Evolutionary conservation across 805 yeast genomes (phyloP).

Genomic region (Tetrapisispora taiwanensis): DNA sequence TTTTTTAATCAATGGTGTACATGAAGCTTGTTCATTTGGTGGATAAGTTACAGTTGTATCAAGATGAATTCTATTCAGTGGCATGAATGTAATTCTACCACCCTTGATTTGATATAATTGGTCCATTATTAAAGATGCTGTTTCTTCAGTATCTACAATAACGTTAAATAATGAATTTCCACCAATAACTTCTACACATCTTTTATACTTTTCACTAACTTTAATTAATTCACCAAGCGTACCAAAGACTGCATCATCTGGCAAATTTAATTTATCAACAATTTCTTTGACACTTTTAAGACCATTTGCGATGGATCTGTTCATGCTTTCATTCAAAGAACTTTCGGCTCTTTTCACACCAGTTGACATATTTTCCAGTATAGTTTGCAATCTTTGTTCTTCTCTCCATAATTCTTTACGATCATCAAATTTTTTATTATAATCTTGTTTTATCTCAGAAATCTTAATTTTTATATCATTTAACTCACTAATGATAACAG

Average conservation of each 20-base stretch:
- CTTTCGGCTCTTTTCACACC: slow-evolving; percentile 51
- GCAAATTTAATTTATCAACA: slow-evolving; percentile 45
- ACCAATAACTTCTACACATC: slow-evolving; percentile 83
- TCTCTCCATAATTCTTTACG: slow-evolving; percentile 72
- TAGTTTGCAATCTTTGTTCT: slow-evolving; percentile 54
- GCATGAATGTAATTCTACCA: slow-evolving; percentile 88
- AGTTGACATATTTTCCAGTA: slow-evolving; percentile 42
- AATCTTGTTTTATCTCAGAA: slow-evolving; percentile 30
- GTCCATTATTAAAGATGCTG: slow-evolving; percentile 71
- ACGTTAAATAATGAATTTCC: slow-evolving; percentile 80
- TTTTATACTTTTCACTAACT: slow-evolving; percentile 71
- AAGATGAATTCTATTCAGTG: slow-evolving; percentile 54
- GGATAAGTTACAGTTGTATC: slow-evolving; percentile 45
- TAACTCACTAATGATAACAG: slow-evolving; percentile 26
- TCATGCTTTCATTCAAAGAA: slow-evolving; percentile 62
- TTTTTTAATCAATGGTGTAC: slow-evolving; percentile 67
- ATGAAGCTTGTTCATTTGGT: slow-evolving; percentile 37
- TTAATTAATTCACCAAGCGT: slow-evolving; percentile 75
- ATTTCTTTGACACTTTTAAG: slow-evolving; percentile 59
- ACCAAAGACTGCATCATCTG: slow-evolving; percentile 57
- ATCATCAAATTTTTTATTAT: slow-evolving; percentile 45
- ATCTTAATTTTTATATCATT: slow-evolving; percentile 26
- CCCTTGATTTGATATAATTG: slow-evolving; percentile 57
- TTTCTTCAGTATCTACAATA: slow-evolving; percentile 78
- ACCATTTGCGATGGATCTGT: slow-evolving; percentile 58